A percentile compares a stretch with the other conserved stretches of the same genome.
Conservation (phyloP, 192 early-diverging fungal genomes). For the Cladochytrium replicatum region DNA sequence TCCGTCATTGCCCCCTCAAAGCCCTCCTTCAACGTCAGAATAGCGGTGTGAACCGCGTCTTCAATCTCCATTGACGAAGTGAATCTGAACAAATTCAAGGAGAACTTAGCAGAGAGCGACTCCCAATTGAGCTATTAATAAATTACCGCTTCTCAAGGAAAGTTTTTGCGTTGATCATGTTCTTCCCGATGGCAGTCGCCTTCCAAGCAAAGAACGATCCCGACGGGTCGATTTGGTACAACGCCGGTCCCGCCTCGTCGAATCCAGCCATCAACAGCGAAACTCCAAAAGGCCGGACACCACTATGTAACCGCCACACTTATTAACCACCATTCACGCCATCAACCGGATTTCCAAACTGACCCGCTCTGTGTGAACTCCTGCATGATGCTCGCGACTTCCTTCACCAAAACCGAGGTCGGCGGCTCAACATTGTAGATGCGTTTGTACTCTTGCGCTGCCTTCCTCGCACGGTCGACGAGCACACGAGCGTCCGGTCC, state of each 20-base stretch:
- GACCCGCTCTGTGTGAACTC: conserved; percentile 97
- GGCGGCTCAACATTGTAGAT: conserved; percentile 94
- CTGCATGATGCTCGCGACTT: conserved; percentile 95
- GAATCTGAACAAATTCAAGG: conserved; percentile 45
- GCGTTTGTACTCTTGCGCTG: conserved; percentile 89
- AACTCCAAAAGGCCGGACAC: conserved; percentile 98
- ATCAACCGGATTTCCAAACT: conserved; percentile 6
- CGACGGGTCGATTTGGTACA: conserved; percentile 99
- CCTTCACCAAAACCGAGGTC: conserved; percentile 88
- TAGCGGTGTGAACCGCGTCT: conserved; percentile 97
- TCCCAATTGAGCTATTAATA: too few relatives aligned
- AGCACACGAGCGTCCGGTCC: conserved; percentile 95
- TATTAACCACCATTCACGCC: too few relatives aligned
- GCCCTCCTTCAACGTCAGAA: conserved; percentile 97
- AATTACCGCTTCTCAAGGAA: conserved; percentile 97
- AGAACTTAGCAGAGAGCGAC: too few relatives aligned
- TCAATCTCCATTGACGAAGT: conserved; percentile 92
- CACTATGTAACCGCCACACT: too few relatives aligned
- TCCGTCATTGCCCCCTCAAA: conserved; percentile 98
- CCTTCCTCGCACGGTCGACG: conserved; percentile 89
- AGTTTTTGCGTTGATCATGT: conserved; percentile 99
- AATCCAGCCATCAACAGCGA: conserved; percentile 92
- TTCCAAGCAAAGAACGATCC: conserved; percentile 99
- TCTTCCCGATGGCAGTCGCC: conserved; percentile 97
- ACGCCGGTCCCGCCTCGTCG: conserved; percentile 78